A percentile compares a stretch with the other conserved stretches of the same genome.
Evolutionary conservation across 73 alveolate species (phyloP).

Genomic region (Paraurostyla sp.): DNA sequence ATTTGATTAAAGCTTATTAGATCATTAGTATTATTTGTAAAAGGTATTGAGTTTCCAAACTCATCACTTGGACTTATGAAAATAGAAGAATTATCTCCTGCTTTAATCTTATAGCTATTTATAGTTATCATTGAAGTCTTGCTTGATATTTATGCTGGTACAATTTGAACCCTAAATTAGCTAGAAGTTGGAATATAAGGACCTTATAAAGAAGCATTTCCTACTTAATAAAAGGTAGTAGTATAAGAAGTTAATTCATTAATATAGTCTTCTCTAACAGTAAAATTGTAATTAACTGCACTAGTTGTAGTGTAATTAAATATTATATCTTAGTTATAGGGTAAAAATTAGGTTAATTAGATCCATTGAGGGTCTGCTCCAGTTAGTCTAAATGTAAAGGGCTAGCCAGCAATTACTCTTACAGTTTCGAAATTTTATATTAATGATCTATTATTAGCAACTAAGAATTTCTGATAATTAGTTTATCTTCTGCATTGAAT

Average conservation of each 20-base stretch:
- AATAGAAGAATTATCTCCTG: constrained; percentile 29
- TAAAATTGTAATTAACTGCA: neutral
- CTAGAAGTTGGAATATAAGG: neutral
- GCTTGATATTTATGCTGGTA: neutral
- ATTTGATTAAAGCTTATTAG: neutral
- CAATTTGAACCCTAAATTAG: neutral
- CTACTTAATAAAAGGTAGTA: neutral
- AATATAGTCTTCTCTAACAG: neutral
- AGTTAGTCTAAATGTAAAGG: neutral
- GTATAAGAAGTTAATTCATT: neutral
- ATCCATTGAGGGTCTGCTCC: constrained; percentile 32
- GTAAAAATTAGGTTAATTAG: neutral
- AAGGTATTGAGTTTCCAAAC: constrained; percentile 5
- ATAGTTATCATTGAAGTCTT: neutral
- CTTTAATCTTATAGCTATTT: neutral
- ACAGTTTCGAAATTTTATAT: neutral
- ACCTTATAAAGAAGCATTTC: neutral
- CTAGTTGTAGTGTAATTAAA: neutral
- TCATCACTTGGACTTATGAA: constrained; percentile 7
- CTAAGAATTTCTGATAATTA: constrained; percentile 20
- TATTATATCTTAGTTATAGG: neutral
- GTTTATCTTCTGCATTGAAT: constrained; percentile 9
- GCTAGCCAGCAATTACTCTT: neutral
- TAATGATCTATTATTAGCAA: neutral
- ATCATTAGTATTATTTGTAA: neutral